Evolutionary conservation across 305 asterid genomes (phyloP).

Genomic region (Rubia balearica): DNA sequence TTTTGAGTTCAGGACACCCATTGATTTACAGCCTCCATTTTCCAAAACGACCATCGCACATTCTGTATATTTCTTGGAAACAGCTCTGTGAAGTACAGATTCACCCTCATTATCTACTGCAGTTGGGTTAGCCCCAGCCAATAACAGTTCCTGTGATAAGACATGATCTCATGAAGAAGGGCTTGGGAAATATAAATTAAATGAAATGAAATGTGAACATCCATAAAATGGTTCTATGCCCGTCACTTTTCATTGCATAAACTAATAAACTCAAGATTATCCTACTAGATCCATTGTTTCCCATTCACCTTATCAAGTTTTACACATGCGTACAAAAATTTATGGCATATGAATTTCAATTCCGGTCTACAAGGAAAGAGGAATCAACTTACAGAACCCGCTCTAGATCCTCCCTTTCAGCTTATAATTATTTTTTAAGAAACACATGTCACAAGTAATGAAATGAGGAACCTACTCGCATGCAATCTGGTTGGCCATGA

Average conservation of each 20-base stretch:
- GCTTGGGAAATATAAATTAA: conserved; percentile 10
- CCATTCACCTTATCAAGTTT: not conserved
- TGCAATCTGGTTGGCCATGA: conserved; percentile 99
- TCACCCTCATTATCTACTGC: conserved; percentile 96
- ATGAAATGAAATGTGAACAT: not conserved
- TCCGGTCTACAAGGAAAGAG: not conserved
- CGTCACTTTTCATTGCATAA: not conserved
- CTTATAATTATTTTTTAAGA: not conserved
- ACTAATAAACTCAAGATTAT: not conserved
- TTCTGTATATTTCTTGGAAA: conserved; percentile 80
- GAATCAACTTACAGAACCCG: not conserved
- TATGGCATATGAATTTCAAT: not conserved
- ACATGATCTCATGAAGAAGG: conserved; percentile 7
- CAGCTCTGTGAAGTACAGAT: conserved; percentile 95
- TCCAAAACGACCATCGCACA: conserved; percentile 89
- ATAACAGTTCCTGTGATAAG: conserved; percentile 61
- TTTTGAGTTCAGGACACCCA: conserved; percentile 78
- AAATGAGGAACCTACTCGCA: conserved; percentile 54
- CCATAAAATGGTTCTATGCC: not conserved
- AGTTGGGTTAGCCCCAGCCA: conserved; percentile 98
- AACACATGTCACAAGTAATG: conserved; percentile 3
- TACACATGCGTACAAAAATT: not conserved
- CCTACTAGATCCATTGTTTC: not conserved
- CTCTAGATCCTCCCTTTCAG: not conserved
- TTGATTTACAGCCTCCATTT: conserved; percentile 92